Base-by-base conservation (phyloP, 2,329 filamentous ascomycete genomes). In the Colletotrichum liriopes region DNA sequence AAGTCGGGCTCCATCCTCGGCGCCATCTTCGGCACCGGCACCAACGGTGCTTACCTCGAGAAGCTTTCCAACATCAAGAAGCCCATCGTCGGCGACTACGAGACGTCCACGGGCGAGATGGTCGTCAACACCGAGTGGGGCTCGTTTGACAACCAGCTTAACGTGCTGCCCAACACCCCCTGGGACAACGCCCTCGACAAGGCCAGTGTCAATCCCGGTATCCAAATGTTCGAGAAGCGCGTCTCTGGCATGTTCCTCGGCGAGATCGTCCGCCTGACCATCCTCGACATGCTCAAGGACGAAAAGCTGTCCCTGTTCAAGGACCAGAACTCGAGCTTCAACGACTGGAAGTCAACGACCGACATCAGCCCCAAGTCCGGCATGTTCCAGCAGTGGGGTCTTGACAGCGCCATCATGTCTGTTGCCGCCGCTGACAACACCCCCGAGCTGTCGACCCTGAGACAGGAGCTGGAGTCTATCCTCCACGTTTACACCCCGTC, bases 141-240 rank as follows among this genome's bases (percentile, higher is more conserved):
- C 74, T 97, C 94, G 69, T 99, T 99, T 79, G 96, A 99, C 84
- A 98, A 98, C 84, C 90, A 93, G 77, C 90, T 98, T 75, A 94
- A 92, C 76, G 93, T 97, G 26, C 88, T 99, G 51, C 96, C 96
- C 56, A 93, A 91, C 77, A 98, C 96, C 0, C 85, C 90, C 0
- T 98, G 94, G 84, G 96, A 99, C 80, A 84, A 87, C 61, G 88
- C 91, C 69, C 87, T 99, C 32, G 96, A 99, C 82, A 85, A 86
- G 68, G 90, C 92, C 72, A 96, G 93, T 75, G 91, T 94, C 77
- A 98, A 99, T 82, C 96, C 95, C 0, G 96, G 96, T 35, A 91
- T 97, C 73, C 96, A 99, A 81, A 98, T 98, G 94, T 99, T 98
- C 79, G 96, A 99, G 86, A 99, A 99, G 88, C 93, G 96, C 59